A percentile compares a stretch with the other conserved stretches of the same genome.
These are phyloP conservation scores for Cytospora piceae DNA, from an alignment of 2,329 filamentous ascomycete species.

Conservation along the genomic window DNA sequence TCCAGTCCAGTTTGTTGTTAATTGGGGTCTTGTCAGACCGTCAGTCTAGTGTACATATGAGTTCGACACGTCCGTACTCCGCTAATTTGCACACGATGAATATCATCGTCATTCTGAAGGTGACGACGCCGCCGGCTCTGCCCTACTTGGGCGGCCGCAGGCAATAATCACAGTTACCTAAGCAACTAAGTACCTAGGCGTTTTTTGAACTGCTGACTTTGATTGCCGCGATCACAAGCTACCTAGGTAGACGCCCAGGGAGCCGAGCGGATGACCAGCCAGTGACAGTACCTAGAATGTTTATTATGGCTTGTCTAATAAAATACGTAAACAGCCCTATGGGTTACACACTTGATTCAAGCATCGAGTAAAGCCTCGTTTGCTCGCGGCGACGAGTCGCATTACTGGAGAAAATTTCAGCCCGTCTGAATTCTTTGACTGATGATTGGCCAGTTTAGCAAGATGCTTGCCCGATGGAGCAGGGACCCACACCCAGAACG, in stretches of 20 bases:
- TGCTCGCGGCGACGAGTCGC: slow-evolving; percentile 23
- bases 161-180: not conserved
- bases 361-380: slow-evolving; percentile 1
- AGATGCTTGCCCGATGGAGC: slow-evolving; percentile 6
- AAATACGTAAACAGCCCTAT: not conserved
- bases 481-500: not conserved
- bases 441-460: slow-evolving; percentile 12
- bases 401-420: slow-evolving; percentile 15
- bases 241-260: slow-evolving; percentile 11
- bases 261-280: not conserved
- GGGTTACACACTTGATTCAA: slow-evolving; percentile 11
- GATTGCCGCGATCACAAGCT: slow-evolving; percentile 20
- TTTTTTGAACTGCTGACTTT: not conserved
- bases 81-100: not conserved
- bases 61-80: not conserved
- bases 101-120: not conserved
- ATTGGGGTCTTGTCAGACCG: not conserved
- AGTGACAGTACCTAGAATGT: not conserved
- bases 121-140: not conserved
- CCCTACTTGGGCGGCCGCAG: not conserved
- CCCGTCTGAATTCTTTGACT: slow-evolving; percentile 5
- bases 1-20: not conserved
- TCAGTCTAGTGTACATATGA: not conserved
- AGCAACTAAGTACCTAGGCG: not conserved
- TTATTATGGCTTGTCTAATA: not conserved